These are phyloP conservation scores for Tieghemiomyces parasiticus DNA, from an alignment of 192 early-diverging fungal genomes.

Conservation along the genomic window DNA sequence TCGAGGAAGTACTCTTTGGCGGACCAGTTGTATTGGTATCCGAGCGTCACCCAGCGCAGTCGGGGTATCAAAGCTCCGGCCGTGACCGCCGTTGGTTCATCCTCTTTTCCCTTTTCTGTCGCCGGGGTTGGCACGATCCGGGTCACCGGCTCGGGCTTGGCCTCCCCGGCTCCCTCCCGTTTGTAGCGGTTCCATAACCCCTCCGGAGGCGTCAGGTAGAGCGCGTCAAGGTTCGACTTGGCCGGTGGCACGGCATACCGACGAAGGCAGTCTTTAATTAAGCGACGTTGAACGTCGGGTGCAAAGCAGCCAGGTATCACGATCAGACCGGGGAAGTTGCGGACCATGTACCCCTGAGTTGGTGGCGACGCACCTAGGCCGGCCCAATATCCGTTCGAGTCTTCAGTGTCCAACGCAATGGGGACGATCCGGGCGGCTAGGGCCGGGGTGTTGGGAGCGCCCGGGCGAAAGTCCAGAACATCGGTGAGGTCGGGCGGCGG, in stretches of 20 bases:
- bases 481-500: slow-evolving; percentile 31
- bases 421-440: slow-evolving; percentile 14
- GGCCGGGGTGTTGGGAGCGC: slow-evolving; percentile 1
- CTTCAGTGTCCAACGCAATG: not conserved
- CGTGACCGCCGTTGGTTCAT: not conserved
- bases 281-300: slow-evolving; percentile 43
- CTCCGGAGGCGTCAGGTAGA: slow-evolving; percentile 46
- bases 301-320: slow-evolving; percentile 67
- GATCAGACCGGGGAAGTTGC: slow-evolving; percentile 47
- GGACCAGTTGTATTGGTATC: slow-evolving; percentile 69
- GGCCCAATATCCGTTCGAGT: not conserved
- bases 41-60: slow-evolving; percentile 60
- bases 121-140: not conserved
- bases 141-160: not conserved
- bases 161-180: not conserved
- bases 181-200: slow-evolving; percentile 34
- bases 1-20: slow-evolving; percentile 66
- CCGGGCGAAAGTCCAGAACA: slow-evolving; percentile 35
- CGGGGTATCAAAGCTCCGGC: slow-evolving; percentile 25
- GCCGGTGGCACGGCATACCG: slow-evolving; percentile 69
- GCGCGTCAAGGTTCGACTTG: slow-evolving; percentile 77
- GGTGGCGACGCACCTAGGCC: not conserved
- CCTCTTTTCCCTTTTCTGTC: not conserved
- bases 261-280: slow-evolving; percentile 57
- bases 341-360: slow-evolving; percentile 14